Conservation (phyloP, 805 yeast genomes). For the Kazachstania taianensis region DNA sequence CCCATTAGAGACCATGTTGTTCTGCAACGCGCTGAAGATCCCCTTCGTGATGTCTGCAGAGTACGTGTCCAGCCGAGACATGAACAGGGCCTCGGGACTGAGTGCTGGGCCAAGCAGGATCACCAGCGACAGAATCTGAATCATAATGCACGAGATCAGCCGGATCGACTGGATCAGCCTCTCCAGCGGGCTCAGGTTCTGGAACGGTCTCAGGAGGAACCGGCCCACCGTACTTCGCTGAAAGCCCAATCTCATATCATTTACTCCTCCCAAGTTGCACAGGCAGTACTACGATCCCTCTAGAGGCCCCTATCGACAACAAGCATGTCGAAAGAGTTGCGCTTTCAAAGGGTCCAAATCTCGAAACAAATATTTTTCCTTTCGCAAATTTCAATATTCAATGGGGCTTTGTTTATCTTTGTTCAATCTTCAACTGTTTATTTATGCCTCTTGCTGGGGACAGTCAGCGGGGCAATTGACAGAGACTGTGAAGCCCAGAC, state of each 20-base stretch:
- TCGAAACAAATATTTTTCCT: too few relatives aligned
- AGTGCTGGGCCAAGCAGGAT: slow-evolving; percentile 15
- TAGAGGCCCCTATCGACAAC: neutral
- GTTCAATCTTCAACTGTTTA: too few relatives aligned
- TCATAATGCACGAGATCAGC: slow-evolving; percentile 14
- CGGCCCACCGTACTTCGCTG: neutral
- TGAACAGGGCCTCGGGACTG: slow-evolving; percentile 13
- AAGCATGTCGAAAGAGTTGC: too few relatives aligned
- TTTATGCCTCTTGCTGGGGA: too few relatives aligned
- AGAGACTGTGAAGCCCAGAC: too few relatives aligned
- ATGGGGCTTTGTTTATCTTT: too few relatives aligned
- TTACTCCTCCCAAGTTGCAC: too few relatives aligned
- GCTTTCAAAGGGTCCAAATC: too few relatives aligned
- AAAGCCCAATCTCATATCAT: too few relatives aligned
- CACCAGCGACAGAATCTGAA: slow-evolving; percentile 14
- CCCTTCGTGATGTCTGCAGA: slow-evolving; percentile 20
- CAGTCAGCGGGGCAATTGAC: too few relatives aligned
- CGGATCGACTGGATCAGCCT: slow-evolving; percentile 15
- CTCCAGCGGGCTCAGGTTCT: slow-evolving; percentile 19
- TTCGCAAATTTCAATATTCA: too few relatives aligned
- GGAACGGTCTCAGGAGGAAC: slow-evolving; percentile 10
- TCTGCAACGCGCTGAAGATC: slow-evolving; percentile 16
- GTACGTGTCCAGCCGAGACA: slow-evolving; percentile 19
- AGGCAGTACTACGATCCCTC: neutral
- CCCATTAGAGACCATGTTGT: slow-evolving; percentile 17